These are phyloP conservation scores for Cynanchum wilfordii DNA, from an alignment of 257 asterid genomes.

Conservation along the genomic window DNA sequence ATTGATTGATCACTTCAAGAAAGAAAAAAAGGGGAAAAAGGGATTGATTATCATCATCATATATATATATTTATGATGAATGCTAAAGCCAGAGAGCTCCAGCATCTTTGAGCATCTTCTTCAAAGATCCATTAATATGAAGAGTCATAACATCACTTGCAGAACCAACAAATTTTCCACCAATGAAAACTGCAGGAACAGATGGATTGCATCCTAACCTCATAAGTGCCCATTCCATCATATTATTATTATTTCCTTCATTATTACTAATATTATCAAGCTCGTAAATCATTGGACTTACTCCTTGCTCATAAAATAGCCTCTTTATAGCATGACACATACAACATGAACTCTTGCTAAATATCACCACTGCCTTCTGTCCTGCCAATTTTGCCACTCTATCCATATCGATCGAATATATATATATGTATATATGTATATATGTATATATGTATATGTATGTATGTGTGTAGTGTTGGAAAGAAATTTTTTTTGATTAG, in stretches of 20 bases:
- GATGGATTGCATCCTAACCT: conserved; percentile 20
- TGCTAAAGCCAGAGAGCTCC: conserved; percentile 29
- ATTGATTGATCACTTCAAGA: too few species aligned
- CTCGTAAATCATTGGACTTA: conserved; percentile 24
- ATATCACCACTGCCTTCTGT: conserved; percentile 30
- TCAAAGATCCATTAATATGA: conserved; percentile 23
- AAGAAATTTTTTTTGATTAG: too few species aligned
- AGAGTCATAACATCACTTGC: conserved; percentile 23
- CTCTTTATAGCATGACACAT: conserved; percentile 34
- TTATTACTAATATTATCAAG: conserved; percentile 14
- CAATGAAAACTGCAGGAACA: conserved; percentile 30
- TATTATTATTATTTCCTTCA: conserved; percentile 3
- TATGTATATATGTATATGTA: too few species aligned
- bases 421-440: too few species aligned
- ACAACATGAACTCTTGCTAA: conserved; percentile 29
- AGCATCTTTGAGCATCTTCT: conserved; percentile 29
- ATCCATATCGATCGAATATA: conserved; percentile 16
- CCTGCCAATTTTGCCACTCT: conserved; percentile 17
- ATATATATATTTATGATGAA: too few species aligned
- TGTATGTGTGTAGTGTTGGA: too few species aligned
- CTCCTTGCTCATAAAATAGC: conserved; percentile 28
- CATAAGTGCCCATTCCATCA: conserved; percentile 17
- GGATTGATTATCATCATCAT: too few species aligned
- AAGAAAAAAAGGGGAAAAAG: too few species aligned
- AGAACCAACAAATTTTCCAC: conserved; percentile 19